A percentile compares a stretch with the other conserved stretches of the same genome.
Evolutionary conservation across 371 early-diverging fungal species (phyloP).

Genomic region (Fennellomyces sp.): DNA sequence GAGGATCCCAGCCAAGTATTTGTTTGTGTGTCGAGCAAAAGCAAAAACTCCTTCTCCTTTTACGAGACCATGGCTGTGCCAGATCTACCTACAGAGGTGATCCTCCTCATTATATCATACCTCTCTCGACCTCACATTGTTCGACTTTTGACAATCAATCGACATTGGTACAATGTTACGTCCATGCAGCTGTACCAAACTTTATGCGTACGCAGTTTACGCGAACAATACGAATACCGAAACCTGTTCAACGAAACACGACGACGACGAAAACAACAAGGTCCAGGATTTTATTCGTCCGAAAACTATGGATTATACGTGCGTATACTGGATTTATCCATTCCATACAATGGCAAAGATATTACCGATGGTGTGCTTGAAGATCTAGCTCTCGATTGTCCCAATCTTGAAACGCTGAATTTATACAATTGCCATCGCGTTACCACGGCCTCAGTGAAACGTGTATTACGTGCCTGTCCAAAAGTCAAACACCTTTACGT

Average conservation of each 20-base stretch:
- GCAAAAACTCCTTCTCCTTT: too few species aligned
- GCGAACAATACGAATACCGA: slow-evolving; percentile 9
- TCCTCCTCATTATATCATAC: slow-evolving; percentile 1
- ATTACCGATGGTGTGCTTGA: slow-evolving; percentile 7
- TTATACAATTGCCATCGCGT: slow-evolving; percentile 12
- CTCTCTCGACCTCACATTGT: slow-evolving; percentile 4
- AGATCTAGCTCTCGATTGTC: slow-evolving; percentile 11
- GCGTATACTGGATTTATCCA: slow-evolving; percentile 11
- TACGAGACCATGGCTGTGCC: background rate
- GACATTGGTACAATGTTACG: slow-evolving; percentile 11
- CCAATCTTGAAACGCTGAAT: slow-evolving; percentile 11
- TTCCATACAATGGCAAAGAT: background rate
- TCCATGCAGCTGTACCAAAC: background rate
- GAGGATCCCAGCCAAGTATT: background rate
- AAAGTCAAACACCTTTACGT: background rate
- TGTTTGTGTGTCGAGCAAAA: background rate
- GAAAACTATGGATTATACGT: slow-evolving; percentile 10
- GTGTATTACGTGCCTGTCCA: background rate
- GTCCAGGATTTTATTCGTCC: slow-evolving; percentile 8
- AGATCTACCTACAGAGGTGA: slow-evolving; percentile 12
- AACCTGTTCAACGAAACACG: slow-evolving; percentile 20
- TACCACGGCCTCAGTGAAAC: background rate
- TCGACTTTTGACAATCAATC: slow-evolving; percentile 10
- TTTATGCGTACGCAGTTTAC: background rate
- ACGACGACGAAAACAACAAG: slow-evolving; percentile 3